Percentiles rank a stretch among this genome's conserved stretches.
These are phyloP conservation scores for Arctium lappa DNA, from an alignment of 129 eudicot species.

Conservation along the genomic window DNA sequence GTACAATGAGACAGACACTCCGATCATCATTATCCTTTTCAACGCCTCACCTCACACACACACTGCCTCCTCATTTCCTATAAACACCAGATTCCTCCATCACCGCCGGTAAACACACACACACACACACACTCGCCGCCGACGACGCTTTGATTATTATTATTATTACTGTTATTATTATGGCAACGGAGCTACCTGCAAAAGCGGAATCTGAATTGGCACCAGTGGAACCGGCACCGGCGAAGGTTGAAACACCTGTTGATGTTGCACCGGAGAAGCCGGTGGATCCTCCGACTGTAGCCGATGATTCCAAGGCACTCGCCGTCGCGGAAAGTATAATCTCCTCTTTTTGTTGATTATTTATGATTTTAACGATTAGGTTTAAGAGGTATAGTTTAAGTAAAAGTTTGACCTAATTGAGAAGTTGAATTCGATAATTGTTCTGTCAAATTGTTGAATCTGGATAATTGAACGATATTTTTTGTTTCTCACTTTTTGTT, in stretches of 20 bases:
- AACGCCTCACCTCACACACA: slow-evolving; percentile 8
- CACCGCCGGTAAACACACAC: slow-evolving; percentile 9
- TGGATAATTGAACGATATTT: not conserved
- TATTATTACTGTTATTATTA: slow-evolving; percentile 9
- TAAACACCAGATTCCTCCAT: slow-evolving; percentile 8
- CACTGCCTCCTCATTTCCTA: slow-evolving; percentile 2
- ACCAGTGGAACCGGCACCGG: slow-evolving; percentile 32
- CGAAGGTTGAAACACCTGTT: slow-evolving; percentile 23
- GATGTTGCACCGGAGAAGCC: slow-evolving; percentile 33
- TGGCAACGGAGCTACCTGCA: slow-evolving; percentile 40
- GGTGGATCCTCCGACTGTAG: slow-evolving; percentile 19
- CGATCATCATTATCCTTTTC: slow-evolving; percentile 20
- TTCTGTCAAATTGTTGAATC: not conserved
- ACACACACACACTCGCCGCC: not conserved
- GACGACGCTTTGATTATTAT: not conserved
- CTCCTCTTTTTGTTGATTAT: not conserved
- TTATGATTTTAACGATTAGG: not conserved
- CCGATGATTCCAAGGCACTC: slow-evolving; percentile 36
- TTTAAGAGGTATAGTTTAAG: not conserved
- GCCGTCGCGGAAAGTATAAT: slow-evolving; percentile 34
- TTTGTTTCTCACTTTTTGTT: not conserved
- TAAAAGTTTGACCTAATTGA: not conserved
- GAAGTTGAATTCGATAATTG: not conserved
- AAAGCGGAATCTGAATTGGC: slow-evolving; percentile 22
- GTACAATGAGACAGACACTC: slow-evolving; percentile 12